phyloP scores from a whole-genome alignment of 495 filamentous ascomycete species.

The Thozetella sp. region DNA sequence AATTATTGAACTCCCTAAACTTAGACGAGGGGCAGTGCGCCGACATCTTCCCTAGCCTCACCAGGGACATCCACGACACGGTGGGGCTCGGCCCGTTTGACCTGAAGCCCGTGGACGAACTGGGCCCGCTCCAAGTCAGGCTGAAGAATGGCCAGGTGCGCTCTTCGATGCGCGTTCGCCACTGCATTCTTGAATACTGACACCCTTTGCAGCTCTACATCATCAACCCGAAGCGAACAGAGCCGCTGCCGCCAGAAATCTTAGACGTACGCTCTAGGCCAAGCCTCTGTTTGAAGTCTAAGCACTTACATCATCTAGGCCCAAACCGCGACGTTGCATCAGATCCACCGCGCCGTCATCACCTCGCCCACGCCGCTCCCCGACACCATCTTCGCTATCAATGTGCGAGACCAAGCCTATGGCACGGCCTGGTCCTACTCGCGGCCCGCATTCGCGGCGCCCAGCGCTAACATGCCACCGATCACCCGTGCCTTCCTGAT shows the following conservation, averaged over 20 bases:
- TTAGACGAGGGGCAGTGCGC: slow-evolving; percentile 41
- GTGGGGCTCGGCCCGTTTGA: slow-evolving; percentile 45
- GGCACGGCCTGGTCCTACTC: slow-evolving; percentile 35
- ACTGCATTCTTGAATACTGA: not conserved
- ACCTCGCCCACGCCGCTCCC: slow-evolving; percentile 51
- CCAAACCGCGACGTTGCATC: slow-evolving; percentile 40
- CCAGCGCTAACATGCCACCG: slow-evolving; percentile 37
- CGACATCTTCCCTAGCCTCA: slow-evolving; percentile 44
- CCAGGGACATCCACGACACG: slow-evolving; percentile 40
- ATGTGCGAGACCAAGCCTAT: slow-evolving; percentile 42
- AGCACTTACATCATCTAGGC: slow-evolving; percentile 19
- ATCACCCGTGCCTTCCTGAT: slow-evolving; percentile 62
- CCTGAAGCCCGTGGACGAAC: slow-evolving; percentile 33
- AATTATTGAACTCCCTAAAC: slow-evolving; percentile 36
- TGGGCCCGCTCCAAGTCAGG: slow-evolving; percentile 39
- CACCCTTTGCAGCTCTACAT: slow-evolving; percentile 36
- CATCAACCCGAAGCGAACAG: slow-evolving; percentile 36
- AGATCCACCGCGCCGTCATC: slow-evolving; percentile 51
- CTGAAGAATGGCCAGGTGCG: slow-evolving; percentile 42
- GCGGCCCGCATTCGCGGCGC: slow-evolving; percentile 38
- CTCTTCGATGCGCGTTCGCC: not conserved
- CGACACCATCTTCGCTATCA: slow-evolving; percentile 63
- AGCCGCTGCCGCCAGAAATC: slow-evolving; percentile 37
- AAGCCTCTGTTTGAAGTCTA: not conserved
- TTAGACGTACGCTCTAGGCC: slow-evolving; percentile 25